Evolutionary conservation across 495 filamentous ascomycete species (phyloP), one percentile per base, ranked within the genome.

Genomic region (Aspergillus steynii): DNA sequence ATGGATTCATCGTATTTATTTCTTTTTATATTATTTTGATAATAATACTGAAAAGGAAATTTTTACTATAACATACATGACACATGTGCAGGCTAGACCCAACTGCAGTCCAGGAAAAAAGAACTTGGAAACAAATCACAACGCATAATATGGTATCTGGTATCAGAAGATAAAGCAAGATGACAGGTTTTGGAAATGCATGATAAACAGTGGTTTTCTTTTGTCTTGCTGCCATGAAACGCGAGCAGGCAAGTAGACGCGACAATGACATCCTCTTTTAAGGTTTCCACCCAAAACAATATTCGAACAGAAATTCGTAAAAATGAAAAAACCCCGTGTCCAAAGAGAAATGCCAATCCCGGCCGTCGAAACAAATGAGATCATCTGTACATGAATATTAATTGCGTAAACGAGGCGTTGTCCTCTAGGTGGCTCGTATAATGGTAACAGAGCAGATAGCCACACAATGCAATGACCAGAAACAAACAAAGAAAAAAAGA

Each of bases 301-400:
- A 58, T 60, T 61, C 42, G 53, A 65, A 59, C 46, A 64, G 32
- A 42, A 61, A 60, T 60, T 51, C 15, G 37, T 45, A 15, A 53
- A 60, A 63, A 60, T 34, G 59, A 59, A 55, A 45, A 62, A 64
- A 59, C 50, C 55, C 65, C 60, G 56, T 63, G 57, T 53, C 63
- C 48, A 55, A 52, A 60, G 53, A 57, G 56, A 34, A 55, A 45
- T 54, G 49, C 49, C 65, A 67, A 64, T 60, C 57, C 52, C 31
- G 25, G 61, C 59, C 49, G 61, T 49, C 58, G 56, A 50, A 59
- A 54, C 53, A 53, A 69, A 65, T 51, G 61, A 72, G 67, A 69
- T 71, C 66, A 68, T 68, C 70, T 79, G 74, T 77, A 79, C 74
- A 79, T 64, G 65, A 74, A 67, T 64, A 78, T 78, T 76, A 78